A percentile compares a stretch with the other conserved stretches of the same genome.
These are phyloP conservation scores for Chlamydomonas applanata DNA, from an alignment of 139 green algal genomes.

Conservation along the genomic window DNA sequence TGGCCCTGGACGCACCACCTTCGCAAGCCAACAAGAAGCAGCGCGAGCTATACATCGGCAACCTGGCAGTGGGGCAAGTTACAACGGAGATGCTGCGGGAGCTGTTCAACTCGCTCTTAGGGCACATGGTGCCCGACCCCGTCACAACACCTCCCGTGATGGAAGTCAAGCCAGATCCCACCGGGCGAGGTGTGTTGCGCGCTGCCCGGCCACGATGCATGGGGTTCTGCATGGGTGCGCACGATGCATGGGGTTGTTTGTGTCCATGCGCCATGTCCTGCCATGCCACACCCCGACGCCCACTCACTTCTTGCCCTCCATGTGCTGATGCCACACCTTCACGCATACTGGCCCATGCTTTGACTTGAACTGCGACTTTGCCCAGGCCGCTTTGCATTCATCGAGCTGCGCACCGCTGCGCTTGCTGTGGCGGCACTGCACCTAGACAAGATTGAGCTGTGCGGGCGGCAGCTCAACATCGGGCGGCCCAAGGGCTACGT, in stretches of 20 bases:
- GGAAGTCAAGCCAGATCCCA: conserved; percentile 64
- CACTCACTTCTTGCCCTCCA: too few relatives aligned
- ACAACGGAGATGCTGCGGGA: conserved; percentile 73
- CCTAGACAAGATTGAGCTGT: conserved; percentile 89
- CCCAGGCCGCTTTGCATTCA: conserved; percentile 83
- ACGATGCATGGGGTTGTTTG: background rate
- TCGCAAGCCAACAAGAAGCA: conserved; percentile 25
- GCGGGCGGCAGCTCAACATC: conserved; percentile 80
- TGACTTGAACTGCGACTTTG: too few relatives aligned
- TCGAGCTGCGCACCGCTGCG: conserved; percentile 83
- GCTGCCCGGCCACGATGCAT: background rate
- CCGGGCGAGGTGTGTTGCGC: conserved; percentile 12
- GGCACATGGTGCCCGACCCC: conserved; percentile 63
- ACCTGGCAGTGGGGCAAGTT: conserved; percentile 79
- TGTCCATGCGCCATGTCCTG: background rate
- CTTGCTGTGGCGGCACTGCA: conserved; percentile 73
- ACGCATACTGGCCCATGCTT: too few relatives aligned
- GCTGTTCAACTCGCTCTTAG: conserved; percentile 84
- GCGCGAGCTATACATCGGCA: conserved; percentile 59
- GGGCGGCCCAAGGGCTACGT: conserved; percentile 87
- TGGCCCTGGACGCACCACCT: conserved; percentile 12
- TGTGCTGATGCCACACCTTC: too few relatives aligned
- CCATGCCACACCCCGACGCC: too few relatives aligned
- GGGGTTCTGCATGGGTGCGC: background rate
- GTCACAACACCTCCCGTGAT: conserved; percentile 70